These are phyloP conservation scores for Pichia sp. DNA, from an alignment of 1,139 yeast species.

Conservation along the genomic window DNA sequence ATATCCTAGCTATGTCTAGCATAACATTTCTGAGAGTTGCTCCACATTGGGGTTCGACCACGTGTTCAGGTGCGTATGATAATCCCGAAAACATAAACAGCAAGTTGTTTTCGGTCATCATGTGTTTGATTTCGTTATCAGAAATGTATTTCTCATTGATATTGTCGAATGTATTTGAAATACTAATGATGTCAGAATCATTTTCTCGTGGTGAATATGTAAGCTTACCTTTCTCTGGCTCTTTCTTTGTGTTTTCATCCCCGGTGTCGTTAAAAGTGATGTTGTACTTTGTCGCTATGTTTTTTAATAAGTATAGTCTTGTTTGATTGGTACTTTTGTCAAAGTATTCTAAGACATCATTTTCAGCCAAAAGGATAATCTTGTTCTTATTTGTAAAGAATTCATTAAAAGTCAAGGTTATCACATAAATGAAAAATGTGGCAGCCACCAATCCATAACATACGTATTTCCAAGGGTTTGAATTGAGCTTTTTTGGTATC, in stretches of 20 bases:
- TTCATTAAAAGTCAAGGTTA: slow-evolving; percentile 5
- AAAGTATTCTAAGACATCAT: slow-evolving; percentile 7
- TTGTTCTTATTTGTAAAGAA: slow-evolving; percentile 1
- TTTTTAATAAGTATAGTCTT: background rate
- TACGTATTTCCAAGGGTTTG: slow-evolving; percentile 11
- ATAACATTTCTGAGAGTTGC: slow-evolving; percentile 40
- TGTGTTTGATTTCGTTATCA: slow-evolving; percentile 27
- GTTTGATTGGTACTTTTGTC: slow-evolving; percentile 3
- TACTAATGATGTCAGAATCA: slow-evolving; percentile 3
- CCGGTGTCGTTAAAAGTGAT: background rate
- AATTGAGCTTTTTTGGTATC: background rate
- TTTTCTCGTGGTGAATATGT: slow-evolving; percentile 4
- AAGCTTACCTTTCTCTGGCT: background rate
- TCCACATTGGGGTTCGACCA: slow-evolving; percentile 48
- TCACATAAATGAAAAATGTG: slow-evolving; percentile 1
- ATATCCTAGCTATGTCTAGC: slow-evolving; percentile 47
- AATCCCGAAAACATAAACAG: slow-evolving; percentile 46
- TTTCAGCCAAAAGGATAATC: slow-evolving; percentile 2
- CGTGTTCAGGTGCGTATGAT: slow-evolving; percentile 51
- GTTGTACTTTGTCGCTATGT: slow-evolving; percentile 1
- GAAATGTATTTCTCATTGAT: slow-evolving; percentile 29
- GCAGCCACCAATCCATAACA: slow-evolving; percentile 10
- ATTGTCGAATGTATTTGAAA: slow-evolving; percentile 13
- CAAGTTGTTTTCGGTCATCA: slow-evolving; percentile 31
- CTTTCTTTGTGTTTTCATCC: background rate